Conservation (phyloP, 2,329 filamentous ascomycete genomes). For the Chaetomium sp. region DNA sequence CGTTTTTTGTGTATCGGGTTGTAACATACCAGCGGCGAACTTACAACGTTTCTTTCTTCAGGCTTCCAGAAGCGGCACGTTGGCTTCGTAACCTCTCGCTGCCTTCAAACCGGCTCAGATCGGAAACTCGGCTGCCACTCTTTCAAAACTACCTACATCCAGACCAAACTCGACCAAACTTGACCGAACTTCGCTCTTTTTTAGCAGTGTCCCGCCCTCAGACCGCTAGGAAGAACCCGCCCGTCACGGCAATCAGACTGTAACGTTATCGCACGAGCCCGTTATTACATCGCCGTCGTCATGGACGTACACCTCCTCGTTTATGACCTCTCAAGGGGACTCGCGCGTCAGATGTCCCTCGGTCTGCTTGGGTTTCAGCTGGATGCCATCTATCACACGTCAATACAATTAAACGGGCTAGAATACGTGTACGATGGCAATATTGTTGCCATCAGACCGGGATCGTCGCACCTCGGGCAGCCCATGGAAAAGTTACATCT, state of each 20-base stretch:
- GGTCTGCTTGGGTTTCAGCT: constrained; percentile 62
- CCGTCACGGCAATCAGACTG: no score
- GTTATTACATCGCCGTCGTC: not conserved
- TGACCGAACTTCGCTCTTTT: not conserved
- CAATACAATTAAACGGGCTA: constrained; percentile 77
- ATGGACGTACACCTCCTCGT: constrained; percentile 80
- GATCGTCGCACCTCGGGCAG: constrained; percentile 80
- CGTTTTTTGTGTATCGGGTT: constrained; percentile 1
- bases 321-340: constrained; percentile 72
- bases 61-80: constrained; percentile 28
- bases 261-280: not conserved
- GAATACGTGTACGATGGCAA: constrained; percentile 92
- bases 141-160: not conserved
- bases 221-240: not conserved
- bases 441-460: constrained; percentile 78
- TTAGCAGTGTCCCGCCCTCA: not conserved
- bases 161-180: no score
- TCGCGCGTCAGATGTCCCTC: constrained; percentile 58
- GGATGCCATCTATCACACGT: constrained; percentile 94
- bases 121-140: not conserved
- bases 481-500: constrained; percentile 77
- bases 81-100: constrained; percentile 31
- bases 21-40: constrained; percentile 15
- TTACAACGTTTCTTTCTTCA: constrained; percentile 24
- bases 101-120: constrained; percentile 20